These are phyloP conservation scores for Boletus insuetus DNA, from an alignment of 768 basidiomycete genomes.

Conservation along the genomic window DNA sequence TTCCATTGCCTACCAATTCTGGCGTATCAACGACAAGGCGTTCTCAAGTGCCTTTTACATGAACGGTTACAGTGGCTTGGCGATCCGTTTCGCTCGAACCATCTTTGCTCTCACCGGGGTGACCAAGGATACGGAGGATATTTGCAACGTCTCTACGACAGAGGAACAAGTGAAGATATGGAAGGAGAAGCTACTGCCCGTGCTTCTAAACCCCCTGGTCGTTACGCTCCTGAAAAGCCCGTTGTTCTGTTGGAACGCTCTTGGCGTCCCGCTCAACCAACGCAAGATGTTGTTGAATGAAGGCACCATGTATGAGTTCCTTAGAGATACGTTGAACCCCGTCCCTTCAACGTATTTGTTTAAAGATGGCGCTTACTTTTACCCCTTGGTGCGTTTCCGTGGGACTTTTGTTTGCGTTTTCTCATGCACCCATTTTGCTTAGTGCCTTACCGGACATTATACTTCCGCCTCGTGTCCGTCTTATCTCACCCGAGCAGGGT, in stretches of 20 bases:
- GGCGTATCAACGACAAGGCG: conserved; percentile 57
- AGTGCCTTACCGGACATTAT: conserved; percentile 50
- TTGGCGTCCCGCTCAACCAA: conserved; percentile 75
- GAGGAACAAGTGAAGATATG: conserved; percentile 63
- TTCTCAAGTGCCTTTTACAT: conserved; percentile 59
- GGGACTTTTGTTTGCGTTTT: background rate
- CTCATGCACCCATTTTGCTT: conserved; percentile 9
- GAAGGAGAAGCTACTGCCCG: conserved; percentile 55
- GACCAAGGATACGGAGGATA: conserved; percentile 47
- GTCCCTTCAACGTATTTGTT: conserved; percentile 46
- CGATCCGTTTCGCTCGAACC: conserved; percentile 57
- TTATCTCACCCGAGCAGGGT: conserved; percentile 63
- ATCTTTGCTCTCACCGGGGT: conserved; percentile 62
- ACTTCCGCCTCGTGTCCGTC: conserved; percentile 57
- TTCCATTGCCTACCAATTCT: conserved; percentile 73
- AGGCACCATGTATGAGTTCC: conserved; percentile 47
- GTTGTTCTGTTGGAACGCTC: conserved; percentile 68
- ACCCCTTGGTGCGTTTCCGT: conserved; percentile 44
- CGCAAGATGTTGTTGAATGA: conserved; percentile 56
- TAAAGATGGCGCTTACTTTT: conserved; percentile 66
- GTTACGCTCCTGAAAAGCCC: conserved; percentile 46
- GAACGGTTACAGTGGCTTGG: conserved; percentile 66
- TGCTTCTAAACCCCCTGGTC: conserved; percentile 58
- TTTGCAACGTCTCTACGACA: conserved; percentile 54
- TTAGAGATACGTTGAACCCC: conserved; percentile 52